A percentile compares a stretch with the other conserved stretches of the same genome.
These are phyloP conservation scores for Penicillium sp. DNA, from an alignment of 2,329 filamentous ascomycete genomes.

Conservation along the genomic window DNA sequence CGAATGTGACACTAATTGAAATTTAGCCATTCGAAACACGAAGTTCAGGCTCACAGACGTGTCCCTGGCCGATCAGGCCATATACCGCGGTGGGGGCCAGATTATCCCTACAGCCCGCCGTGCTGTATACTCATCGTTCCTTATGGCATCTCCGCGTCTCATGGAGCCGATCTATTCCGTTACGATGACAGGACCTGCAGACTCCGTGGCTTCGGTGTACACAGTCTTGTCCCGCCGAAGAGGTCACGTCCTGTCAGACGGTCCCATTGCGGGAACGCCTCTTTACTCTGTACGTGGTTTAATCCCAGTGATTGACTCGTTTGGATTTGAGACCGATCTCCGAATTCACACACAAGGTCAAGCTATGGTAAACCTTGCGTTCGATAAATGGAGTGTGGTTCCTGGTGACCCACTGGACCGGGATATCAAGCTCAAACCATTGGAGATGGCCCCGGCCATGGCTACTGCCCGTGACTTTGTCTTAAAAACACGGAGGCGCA, in stretches of 20 bases:
- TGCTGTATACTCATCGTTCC: slow-evolving; percentile 88
- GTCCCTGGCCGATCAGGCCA: slow-evolving; percentile 74
- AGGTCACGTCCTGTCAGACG: slow-evolving; percentile 89
- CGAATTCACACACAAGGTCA: slow-evolving; percentile 91
- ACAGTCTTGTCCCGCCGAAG: slow-evolving; percentile 79
- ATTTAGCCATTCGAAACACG: slow-evolving; percentile 80
- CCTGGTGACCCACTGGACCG: slow-evolving; percentile 90
- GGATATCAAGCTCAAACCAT: slow-evolving; percentile 67
- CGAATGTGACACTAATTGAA: slow-evolving; percentile 16
- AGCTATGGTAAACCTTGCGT: slow-evolving; percentile 81
- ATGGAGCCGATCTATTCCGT: slow-evolving; percentile 96
- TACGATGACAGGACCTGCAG: slow-evolving; percentile 83
- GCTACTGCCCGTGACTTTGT: slow-evolving; percentile 92
- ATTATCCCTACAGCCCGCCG: slow-evolving; percentile 91
- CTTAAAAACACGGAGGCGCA: slow-evolving; percentile 84
- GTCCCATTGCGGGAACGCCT: slow-evolving; percentile 85
- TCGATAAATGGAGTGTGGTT: slow-evolving; percentile 92
- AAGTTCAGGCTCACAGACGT: slow-evolving; percentile 96
- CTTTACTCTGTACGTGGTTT: slow-evolving; percentile 85
- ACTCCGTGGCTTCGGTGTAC: slow-evolving; percentile 80
- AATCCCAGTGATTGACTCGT: slow-evolving; percentile 91
- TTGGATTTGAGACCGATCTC: slow-evolving; percentile 95
- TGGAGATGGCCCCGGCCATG: slow-evolving; percentile 81
- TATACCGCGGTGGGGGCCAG: slow-evolving; percentile 89
- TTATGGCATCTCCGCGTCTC: slow-evolving; percentile 89